phyloP scores from a whole-genome alignment of 306 rosid species.

The Chamaecrista fasciculata region DNA sequence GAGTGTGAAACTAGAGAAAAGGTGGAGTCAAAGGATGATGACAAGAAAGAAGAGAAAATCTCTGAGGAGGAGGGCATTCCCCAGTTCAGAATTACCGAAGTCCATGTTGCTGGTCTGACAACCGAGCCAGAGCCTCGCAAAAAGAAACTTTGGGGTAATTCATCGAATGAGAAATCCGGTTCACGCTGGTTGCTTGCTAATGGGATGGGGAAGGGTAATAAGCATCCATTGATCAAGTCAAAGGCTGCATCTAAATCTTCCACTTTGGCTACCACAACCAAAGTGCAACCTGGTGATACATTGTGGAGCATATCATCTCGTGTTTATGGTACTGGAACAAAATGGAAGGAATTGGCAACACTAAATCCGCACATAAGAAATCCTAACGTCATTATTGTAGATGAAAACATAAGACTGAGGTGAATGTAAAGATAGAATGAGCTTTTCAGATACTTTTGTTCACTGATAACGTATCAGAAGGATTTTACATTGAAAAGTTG shows the following conservation, averaged over 20 bases:
- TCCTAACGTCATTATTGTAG: constrained; percentile 61
- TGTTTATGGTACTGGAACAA: constrained; percentile 53
- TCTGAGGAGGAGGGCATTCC: constrained; percentile 58
- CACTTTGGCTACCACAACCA: constrained; percentile 37
- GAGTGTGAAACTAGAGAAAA: constrained; percentile 38
- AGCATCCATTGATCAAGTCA: constrained; percentile 58
- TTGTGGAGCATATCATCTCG: constrained; percentile 89
- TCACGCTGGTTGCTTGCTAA: constrained; percentile 93
- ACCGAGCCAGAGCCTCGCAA: constrained; percentile 44
- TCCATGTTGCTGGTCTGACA: constrained; percentile 77
- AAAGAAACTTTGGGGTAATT: constrained; percentile 63
- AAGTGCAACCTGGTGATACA: constrained; percentile 67
- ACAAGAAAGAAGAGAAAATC: constrained; percentile 38
- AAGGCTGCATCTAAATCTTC: constrained; percentile 46
- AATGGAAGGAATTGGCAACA: constrained; percentile 65
- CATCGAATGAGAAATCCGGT: constrained; percentile 64
- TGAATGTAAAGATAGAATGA: constrained; percentile 26
- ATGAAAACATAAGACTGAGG: constrained; percentile 49
- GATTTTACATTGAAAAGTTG: background rate
- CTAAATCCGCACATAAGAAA: constrained; percentile 66
- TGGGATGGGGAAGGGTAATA: constrained; percentile 78
- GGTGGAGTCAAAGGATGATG: constrained; percentile 41
- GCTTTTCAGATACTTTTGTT: constrained; percentile 1
- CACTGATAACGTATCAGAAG: constrained; percentile 3
- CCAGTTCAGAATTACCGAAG: constrained; percentile 72